These are phyloP conservation scores for Vanderwaltozyma yarrowii DNA, from an alignment of 805 yeast genomes.

Conservation along the genomic window DNA sequence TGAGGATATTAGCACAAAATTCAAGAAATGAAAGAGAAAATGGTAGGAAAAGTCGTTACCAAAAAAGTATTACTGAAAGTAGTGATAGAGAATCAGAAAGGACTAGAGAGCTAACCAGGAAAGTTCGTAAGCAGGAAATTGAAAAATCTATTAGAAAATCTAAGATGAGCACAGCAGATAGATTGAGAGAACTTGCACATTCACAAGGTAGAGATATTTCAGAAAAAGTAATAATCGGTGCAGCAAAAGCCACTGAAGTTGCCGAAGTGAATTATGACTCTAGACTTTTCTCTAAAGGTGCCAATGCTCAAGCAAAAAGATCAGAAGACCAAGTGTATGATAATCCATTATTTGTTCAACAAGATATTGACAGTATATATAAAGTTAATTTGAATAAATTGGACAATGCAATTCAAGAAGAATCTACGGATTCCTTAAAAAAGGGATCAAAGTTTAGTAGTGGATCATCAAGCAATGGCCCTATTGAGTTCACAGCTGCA, in stretches of 20 bases:
- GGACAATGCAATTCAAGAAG: conserved; percentile 12
- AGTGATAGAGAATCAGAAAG: conserved; percentile 14
- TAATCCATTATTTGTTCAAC: conserved; percentile 47
- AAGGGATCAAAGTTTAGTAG: neutral
- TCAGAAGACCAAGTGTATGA: conserved; percentile 47
- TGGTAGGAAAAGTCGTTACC: conserved; percentile 1
- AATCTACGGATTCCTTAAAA: conserved; percentile 4
- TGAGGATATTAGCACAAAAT: conserved; percentile 40
- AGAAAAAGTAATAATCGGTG: conserved; percentile 44
- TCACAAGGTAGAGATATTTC: conserved; percentile 43
- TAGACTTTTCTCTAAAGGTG: conserved; percentile 41
- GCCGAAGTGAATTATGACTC: conserved; percentile 47
- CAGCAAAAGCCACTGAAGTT: conserved; percentile 31
- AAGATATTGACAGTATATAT: conserved; percentile 41
- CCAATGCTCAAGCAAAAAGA: conserved; percentile 26
- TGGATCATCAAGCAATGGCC: conserved; percentile 26
- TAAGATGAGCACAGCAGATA: conserved; percentile 36
- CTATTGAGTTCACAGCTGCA: conserved; percentile 39
- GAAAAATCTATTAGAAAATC: conserved; percentile 37
- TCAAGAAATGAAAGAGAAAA: conserved; percentile 32
- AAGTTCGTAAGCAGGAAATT: conserved; percentile 37
- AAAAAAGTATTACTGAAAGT: conserved; percentile 1
- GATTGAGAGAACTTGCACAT: conserved; percentile 34
- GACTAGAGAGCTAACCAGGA: conserved; percentile 26
- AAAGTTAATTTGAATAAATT: conserved; percentile 29